Evolutionary conservation across 805 yeast species (phyloP).

Genomic region (Metschnikowia dekortorum): DNA sequence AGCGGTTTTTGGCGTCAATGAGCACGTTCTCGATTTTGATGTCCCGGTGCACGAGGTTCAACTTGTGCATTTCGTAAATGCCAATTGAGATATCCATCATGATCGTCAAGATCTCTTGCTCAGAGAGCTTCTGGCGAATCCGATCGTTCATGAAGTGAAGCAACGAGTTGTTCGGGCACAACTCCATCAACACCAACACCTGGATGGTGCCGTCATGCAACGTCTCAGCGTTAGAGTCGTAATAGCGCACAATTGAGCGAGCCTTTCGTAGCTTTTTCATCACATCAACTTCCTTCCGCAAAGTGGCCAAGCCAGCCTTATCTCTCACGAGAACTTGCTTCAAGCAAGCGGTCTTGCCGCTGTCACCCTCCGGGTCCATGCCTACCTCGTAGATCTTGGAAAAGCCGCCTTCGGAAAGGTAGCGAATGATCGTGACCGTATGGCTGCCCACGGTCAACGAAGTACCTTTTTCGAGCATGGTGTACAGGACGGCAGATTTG

Average conservation of each 20-base stretch:
- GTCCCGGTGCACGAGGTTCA: conserved; percentile 83
- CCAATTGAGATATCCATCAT: conserved; percentile 80
- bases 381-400: conserved; percentile 72
- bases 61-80: conserved; percentile 77
- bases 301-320: conserved; percentile 58
- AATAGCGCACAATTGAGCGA: conserved; percentile 60
- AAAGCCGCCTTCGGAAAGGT: conserved; percentile 60
- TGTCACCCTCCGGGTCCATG: conserved; percentile 48
- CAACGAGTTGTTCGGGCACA: conserved; percentile 81
- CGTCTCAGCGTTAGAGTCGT: conserved; percentile 73
- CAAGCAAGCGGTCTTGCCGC: conserved; percentile 48
- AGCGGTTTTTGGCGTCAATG: conserved; percentile 63
- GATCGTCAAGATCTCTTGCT: conserved; percentile 73
- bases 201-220: conserved; percentile 58
- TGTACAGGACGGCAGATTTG: neutral
- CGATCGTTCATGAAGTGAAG: conserved; percentile 88
- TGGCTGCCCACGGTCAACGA: conserved; percentile 40
- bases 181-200: conserved; percentile 88
- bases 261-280: conserved; percentile 62
- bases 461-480: conserved; percentile 33
- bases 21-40: conserved; percentile 92
- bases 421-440: conserved; percentile 30
- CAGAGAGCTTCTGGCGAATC: conserved; percentile 71
- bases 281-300: conserved; percentile 74
- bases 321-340: conserved; percentile 73